Evolutionary conservation across 2,329 filamentous ascomycete species (phyloP), one percentile per base, ranked within the genome.

Genomic region (Phoma sp.): DNA sequence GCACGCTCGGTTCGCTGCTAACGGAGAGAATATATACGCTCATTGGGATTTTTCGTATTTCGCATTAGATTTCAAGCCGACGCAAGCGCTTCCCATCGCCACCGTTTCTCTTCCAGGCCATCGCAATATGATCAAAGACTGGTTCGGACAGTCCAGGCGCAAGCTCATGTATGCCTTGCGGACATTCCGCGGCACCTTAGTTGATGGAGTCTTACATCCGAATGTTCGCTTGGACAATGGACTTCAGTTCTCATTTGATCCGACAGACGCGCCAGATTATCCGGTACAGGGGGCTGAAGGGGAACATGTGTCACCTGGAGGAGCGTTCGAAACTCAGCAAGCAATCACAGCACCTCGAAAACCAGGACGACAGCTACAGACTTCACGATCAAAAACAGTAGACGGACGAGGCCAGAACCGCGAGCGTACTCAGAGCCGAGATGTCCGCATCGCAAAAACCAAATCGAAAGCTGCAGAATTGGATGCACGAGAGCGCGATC

Each of bases 131-230:
- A n/a, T n/a, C n/a, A n/a, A n/a, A n/a, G n/a, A n/a, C n/a, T n/a
- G n/a, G n/a, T n/a, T n/a, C n/a, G n/a, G n/a, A n/a, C n/a, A n/a
- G n/a, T n/a, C n/a, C n/a, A n/a, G n/a, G n/a, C n/a, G n/a, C n/a
- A n/a, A n/a, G 23, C 9, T 25, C 5, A 5, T 25, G 5, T 9
- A 25, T 25, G 9, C 23, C 23, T 25, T 25, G 23, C 23, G 23
- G 23, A 57, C 47, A 1, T 67, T 66, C 28, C 59, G 64, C 9
- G 64, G 66, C 7, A 62, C 60, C n/a, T 32, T 67, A 17, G 23
- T 64, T 7, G 57, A 61, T 45, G 59, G 61, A 14, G 26, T 53
- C 11, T 38, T 69, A 30, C 64, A 67, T 26, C 61, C 61, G 5
- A 66, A 66, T n/a, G 59, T 63, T 9, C 57, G 59, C 20, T 29